Base-by-base conservation (phyloP, 2,329 filamentous ascomycete species). In the Xylaria sp. region DNA sequence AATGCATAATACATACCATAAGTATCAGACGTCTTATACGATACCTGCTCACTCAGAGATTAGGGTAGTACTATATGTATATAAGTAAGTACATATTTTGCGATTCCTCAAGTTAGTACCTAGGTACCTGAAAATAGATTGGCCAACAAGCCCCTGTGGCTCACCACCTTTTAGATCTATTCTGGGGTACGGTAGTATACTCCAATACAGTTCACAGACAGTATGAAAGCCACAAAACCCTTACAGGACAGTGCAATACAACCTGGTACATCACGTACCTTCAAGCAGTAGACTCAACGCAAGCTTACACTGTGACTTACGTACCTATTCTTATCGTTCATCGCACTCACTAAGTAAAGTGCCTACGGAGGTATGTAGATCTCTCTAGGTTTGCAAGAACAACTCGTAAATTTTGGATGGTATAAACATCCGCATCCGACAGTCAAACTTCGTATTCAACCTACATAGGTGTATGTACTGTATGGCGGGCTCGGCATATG, bases 371-470 rank as follows among this genome's bases (percentile, higher is more conserved):
- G n/a, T 21, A 19, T 3, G 19, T 48, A 48, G 9, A 19, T 48
- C 47, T 48, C 47, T 24, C n/a, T 56, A 24, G 19, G 34, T 63
- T 59, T 34, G 30, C 42, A 27, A 47, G 51, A 6, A 21, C 30
- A 48, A 30, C 30, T 56, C 34, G 45, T 19, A 39, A 27, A 32
- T 57, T 32, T 34, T 56, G 30, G 27, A 63, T 36, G 24, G 32
- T 27, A 27, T 27, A 27, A 27, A 4, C 24, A 27, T 27, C 24
- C 24, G 21, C 17, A 32, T 39, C 48, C 32, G 21, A 32, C 19
- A 56, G n/a, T 53, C 42, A 17, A 34, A n/a, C 42, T 64, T 61
- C 65, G 61, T 68, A 68, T 68, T 61, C 61, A 68, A 50, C 51
- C 14, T 57, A 50, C 59, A 34, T 61, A 42, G 45, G 36, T 34